Base-by-base conservation (phyloP, 352 stramenopile species). In the Phytopythium delawarense region DNA sequence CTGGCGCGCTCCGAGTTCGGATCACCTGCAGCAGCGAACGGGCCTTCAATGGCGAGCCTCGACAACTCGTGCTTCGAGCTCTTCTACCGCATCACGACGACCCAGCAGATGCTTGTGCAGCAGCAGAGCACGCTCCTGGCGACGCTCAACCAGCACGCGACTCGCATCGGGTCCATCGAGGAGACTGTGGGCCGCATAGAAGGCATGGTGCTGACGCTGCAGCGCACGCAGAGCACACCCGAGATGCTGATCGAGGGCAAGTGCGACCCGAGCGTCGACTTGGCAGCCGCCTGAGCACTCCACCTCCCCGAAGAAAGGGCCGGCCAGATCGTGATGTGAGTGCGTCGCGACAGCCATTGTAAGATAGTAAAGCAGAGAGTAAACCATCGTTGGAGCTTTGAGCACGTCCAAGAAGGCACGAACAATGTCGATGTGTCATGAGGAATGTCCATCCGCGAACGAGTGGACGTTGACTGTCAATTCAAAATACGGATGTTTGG, bases 31-130 rank as follows among this genome's bases (percentile, higher is more conserved):
- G 25, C 23, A 16, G 30, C 25, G 7, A 30, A 20, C 32, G 53
- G n/a, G 2, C 7, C 16, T 12, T 2, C 23, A 25, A 25, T 70
- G 9, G 62, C 74, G 16, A 57, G 61, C 21, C 45, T 69, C 20
- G 59, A 78, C 57, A 69, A 57, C 3, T 72, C 74, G 12, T 81
- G 72, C 49, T 67, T 80, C 16, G 75, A 87, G 49, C 71, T 94
- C 13, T 78, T 88, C 23, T 68, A 72, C 45, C 72, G 82, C 52
- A 84, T 92, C 59, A 80, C 81, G 45, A 73, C 71, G 25, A 92
- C 84, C 20, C 84, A 89, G 67, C 71, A 89, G 46, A 63, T 91
- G 37, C 71, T 94, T 13, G 75, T 71, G 21, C 62, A 79, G 57
- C 81, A 89, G 35, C 78, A 82, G 46, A 64, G 68, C 45, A 75